Conservation (phyloP, 2,329 filamentous ascomycete species). For the Alternaria postmessia region DNA sequence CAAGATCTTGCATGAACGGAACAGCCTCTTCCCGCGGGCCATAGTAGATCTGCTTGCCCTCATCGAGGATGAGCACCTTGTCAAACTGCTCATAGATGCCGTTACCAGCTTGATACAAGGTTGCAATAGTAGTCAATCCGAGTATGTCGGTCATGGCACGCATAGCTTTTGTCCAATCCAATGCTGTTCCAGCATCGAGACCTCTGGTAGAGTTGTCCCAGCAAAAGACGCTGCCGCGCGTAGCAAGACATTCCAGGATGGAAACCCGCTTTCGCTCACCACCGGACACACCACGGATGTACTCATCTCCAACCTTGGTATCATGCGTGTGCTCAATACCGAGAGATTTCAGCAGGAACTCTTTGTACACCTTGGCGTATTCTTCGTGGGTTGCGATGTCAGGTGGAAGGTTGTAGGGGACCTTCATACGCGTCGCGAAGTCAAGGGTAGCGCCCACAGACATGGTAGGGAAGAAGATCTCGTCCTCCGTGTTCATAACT, state of each 20-base stretch:
- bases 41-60: conserved; percentile 78
- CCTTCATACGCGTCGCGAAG: conserved; percentile 57
- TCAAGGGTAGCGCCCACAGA: conserved; percentile 84
- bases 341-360: no score
- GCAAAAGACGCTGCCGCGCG: conserved; percentile 60
- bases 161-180: conserved; percentile 65
- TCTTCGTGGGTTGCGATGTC: conserved; percentile 63
- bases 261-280: conserved; percentile 75
- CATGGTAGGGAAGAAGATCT: conserved; percentile 76
- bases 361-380: no score
- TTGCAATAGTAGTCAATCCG: conserved; percentile 62
- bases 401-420: conserved; percentile 70
- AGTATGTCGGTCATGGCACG: conserved; percentile 59
- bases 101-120: conserved; percentile 62
- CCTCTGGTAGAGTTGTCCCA: conserved; percentile 57
- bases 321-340: conserved; percentile 60
- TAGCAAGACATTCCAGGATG: conserved; percentile 70
- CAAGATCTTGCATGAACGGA: conserved; percentile 70
- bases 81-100: conserved; percentile 70
- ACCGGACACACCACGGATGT: conserved; percentile 71
- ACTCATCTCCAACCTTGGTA: conserved; percentile 74
- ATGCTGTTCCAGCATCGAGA: conserved; percentile 51
- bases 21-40: conserved; percentile 67
- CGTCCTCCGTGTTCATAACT: conserved; percentile 77
- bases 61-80: conserved; percentile 76